These are phyloP conservation scores for Fennellomyces sp. DNA, from an alignment of 371 early-diverging fungal species.

Conservation along the genomic window DNA sequence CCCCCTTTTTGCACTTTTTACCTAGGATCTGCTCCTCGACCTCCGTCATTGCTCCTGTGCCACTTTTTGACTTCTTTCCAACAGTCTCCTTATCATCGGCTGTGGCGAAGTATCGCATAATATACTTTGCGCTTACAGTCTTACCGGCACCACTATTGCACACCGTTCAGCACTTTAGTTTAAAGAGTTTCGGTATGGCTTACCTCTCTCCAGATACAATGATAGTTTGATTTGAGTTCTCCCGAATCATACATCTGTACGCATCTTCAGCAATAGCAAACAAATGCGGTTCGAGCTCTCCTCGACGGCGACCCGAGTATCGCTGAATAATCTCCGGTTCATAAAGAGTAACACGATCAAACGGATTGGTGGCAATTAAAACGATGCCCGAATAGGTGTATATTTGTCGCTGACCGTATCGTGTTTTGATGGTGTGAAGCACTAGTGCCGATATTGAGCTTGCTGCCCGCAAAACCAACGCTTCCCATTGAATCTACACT, in stretches of 20 bases:
- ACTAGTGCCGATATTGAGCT: constrained; percentile 46
- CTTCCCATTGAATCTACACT: not conserved
- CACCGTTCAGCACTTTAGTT: not conserved
- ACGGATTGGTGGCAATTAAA: constrained; percentile 98
- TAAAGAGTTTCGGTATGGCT: too few relatives aligned
- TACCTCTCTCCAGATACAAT: constrained; percentile 98
- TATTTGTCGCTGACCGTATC: constrained; percentile 89
- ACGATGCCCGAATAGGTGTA: constrained; percentile 99
- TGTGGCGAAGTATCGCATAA: constrained; percentile 98
- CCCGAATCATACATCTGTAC: constrained; percentile 94
- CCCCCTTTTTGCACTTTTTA: constrained; percentile 13
- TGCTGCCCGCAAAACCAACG: not conserved
- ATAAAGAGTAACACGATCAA: constrained; percentile 87
- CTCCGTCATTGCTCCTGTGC: constrained; percentile 64
- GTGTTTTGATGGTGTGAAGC: constrained; percentile 84
- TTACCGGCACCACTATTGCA: constrained; percentile 88
- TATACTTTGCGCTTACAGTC: constrained; percentile 95
- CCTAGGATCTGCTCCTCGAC: constrained; percentile 83
- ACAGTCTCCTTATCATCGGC: constrained; percentile 72
- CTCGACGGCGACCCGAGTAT: constrained; percentile 92
- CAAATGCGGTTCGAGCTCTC: constrained; percentile 97
- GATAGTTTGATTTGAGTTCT: constrained; percentile 94
- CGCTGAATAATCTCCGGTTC: constrained; percentile 86
- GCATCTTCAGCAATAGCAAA: constrained; percentile 99
- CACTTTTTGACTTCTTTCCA: constrained; percentile 32